These are phyloP conservation scores for Polyporus tsugae DNA, from an alignment of 1,284 basidiomycete species.

Conservation along the genomic window DNA sequence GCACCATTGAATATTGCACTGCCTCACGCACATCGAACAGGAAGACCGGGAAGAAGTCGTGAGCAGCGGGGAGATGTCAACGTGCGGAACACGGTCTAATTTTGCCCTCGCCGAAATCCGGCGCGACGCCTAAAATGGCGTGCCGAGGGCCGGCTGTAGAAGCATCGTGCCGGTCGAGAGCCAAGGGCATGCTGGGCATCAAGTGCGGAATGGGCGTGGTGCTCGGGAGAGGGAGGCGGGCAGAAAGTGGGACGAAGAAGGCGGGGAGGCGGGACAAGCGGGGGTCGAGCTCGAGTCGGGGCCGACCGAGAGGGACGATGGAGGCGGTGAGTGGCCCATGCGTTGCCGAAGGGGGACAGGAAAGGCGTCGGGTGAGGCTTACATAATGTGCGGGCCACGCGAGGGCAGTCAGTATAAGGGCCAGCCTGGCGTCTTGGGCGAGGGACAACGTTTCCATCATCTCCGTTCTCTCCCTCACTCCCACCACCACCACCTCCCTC, in stretches of 20 bases:
- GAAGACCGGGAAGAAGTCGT: neutral
- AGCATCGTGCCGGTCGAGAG: neutral
- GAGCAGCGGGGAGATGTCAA: slow-evolving; percentile 1
- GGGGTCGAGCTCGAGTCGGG: slow-evolving; percentile 31
- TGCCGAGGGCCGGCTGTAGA: slow-evolving; percentile 8
- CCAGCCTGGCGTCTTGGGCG: slow-evolving; percentile 21
- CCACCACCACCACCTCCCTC: slow-evolving; percentile 21
- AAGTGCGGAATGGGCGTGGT: neutral
- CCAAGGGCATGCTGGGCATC: neutral
- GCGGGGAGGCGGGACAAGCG: slow-evolving; percentile 2
- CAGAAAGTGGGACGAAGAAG: neutral
- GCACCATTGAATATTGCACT: neutral
- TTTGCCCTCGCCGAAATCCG: slow-evolving; percentile 26
- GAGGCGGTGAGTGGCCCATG: slow-evolving; percentile 11
- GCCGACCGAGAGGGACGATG: slow-evolving; percentile 28
- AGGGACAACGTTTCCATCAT: slow-evolving; percentile 28
- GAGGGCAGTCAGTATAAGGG: slow-evolving; percentile 27
- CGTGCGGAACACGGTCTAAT: slow-evolving; percentile 21
- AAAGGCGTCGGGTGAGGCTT: slow-evolving; percentile 14
- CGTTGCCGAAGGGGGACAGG: slow-evolving; percentile 9
- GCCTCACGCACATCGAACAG: slow-evolving; percentile 3
- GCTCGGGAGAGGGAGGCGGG: neutral
- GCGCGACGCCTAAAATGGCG: neutral
- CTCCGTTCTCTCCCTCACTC: slow-evolving; percentile 17
- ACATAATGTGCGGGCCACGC: slow-evolving; percentile 26